Evolutionary conservation across 108 stramenopile genomes (phyloP), one percentile per base, ranked within the genome.

Genomic region (Hondaea fermentalgiana): DNA sequence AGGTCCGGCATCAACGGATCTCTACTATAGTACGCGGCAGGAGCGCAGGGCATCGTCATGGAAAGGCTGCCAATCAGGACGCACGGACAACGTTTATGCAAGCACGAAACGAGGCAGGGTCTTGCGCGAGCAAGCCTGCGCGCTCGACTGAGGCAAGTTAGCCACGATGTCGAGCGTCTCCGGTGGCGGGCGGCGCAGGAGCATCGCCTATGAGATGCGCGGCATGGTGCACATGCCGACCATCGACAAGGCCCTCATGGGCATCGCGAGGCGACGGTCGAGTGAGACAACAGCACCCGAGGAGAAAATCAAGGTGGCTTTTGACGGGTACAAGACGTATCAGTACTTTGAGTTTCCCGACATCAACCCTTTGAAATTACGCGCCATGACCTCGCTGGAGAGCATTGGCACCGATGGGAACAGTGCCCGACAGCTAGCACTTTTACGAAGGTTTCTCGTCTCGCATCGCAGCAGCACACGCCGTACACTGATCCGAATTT

Each of bases 301-400:
- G 23, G 51, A 83, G 12, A 47, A 83, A 16, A 23, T 53, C 5
- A 53, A 47, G 51, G 51, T 83, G 45, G 76, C 19, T 45, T 83
- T 83, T 83, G 76, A 83, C n/a, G 49, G 51, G 6, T 83, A 83
- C 51, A 53, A 12, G n/a, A 83, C 51, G 12, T 83, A 83, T 53
- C 45, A 53, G 51, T 53, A 83, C 76, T 83, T 83, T 83, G 76
- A 83, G 76, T 83, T 83, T 35, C 76, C 76, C 12, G 76, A 83
- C 28, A 83, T 83, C 51, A 53, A 12, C 10, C 45, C 76, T 53
- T 17, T 53, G 16, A 83, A 83, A 23, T 45, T 83, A 25, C 45
- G 76, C n/a, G 76, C 76, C n/a, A 83, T 83, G 76, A 83, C 76
- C 49, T 25, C 76, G 25, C 25, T 83, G 17, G 51, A 53, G 19